Percentiles rank a stretch among this genome's conserved stretches.
Conservation (phyloP, 176 grass and related monocot species). For the Thinopyrum elongatum region DNA sequence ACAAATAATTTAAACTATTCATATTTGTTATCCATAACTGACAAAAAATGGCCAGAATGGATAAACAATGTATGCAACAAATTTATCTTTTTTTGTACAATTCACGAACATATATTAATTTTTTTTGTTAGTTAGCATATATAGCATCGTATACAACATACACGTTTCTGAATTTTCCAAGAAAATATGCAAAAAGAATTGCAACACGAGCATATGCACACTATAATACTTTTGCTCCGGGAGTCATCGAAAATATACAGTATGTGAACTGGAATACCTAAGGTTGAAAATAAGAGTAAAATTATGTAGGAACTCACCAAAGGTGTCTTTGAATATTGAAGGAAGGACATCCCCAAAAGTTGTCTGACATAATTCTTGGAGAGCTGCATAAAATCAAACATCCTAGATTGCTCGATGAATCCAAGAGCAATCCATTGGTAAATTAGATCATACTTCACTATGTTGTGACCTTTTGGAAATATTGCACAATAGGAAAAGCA, state of each 20-base stretch:
- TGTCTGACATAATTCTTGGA: not conserved
- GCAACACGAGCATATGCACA: not conserved
- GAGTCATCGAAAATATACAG: not conserved
- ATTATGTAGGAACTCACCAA: not conserved
- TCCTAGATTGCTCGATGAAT: not conserved
- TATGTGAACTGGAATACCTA: not conserved
- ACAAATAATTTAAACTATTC: not conserved
- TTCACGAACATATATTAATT: too few relatives aligned
- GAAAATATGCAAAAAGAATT: not conserved
- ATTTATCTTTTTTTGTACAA: not conserved
- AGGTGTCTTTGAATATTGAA: not conserved
- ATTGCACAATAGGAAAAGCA: slow-evolving; percentile 34
- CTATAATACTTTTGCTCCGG: not conserved
- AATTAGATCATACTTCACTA: too few relatives aligned
- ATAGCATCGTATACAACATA: not conserved
- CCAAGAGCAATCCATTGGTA: too few relatives aligned
- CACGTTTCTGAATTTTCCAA: not conserved
- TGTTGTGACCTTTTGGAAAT: not conserved
- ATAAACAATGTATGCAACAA: not conserved
- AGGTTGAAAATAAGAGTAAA: not conserved
- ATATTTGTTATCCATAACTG: not conserved
- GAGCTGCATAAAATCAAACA: not conserved
- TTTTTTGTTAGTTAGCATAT: too few relatives aligned
- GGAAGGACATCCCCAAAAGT: slow-evolving; percentile 9
- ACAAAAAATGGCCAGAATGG: not conserved